Base-by-base conservation (phyloP, 2,329 filamentous ascomycete genomes). In the Aspergillus japonicus region DNA sequence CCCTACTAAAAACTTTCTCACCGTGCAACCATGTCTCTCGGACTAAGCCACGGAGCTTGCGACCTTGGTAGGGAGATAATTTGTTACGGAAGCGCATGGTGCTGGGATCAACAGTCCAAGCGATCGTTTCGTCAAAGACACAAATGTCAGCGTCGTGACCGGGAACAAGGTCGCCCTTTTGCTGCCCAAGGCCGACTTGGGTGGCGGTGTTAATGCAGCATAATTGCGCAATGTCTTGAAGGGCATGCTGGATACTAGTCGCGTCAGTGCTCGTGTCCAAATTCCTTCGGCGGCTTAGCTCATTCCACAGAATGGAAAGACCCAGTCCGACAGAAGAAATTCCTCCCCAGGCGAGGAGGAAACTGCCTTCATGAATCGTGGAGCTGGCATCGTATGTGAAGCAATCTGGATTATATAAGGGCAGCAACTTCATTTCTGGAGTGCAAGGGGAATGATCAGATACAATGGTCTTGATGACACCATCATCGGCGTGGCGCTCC, bases 391-490 rank as follows among this genome's bases (percentile, higher is more conserved):
- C 51, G 23, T 64, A 56, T 60, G 70, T 72, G 61, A 67, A 70
- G 67, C 73, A 75, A 42, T 82, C 81, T 16, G 82, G 85, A 23
- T 23, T n/a, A 95, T 82, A 66, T 89, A 84, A 0, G 82, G 93
- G 93, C 0, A 97, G 85, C 19, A 96, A 85, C 77, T 99, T 99
- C 56, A 99, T 84, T 71, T 96, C 88, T 0, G 95, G 94, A 3
- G 95, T 98, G 81, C 95, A 98, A 5, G 95, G 95, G 5, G 91
- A 96, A 80, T 99, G 95, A 73, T 98, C 95, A 0, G 90, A 96
- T 2, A 99, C 95, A 31, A 99, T 85, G 1, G 95, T 98, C 71
- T 87, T 85, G 75, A 99, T 93, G 65, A 96, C 91, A 10, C 91
- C 91, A 68, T 93, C 87, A 0, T 82, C 81, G 35, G 82, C 80